These are phyloP conservation scores for Ormosia semicastrata DNA, from an alignment of 306 rosid genomes.

Conservation along the genomic window DNA sequence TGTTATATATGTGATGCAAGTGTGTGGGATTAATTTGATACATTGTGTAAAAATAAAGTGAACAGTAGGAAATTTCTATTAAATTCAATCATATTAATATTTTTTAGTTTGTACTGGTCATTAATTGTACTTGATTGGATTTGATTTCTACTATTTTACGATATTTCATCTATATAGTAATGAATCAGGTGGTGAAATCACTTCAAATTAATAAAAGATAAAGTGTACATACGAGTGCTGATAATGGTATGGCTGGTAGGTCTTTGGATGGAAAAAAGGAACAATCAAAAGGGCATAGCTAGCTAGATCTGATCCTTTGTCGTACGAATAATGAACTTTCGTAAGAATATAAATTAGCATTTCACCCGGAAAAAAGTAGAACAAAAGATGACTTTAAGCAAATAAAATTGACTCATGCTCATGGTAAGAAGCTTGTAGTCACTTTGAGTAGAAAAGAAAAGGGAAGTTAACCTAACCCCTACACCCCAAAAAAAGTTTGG, in stretches of 20 bases:
- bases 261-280: not conserved
- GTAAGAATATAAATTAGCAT: conserved; percentile 12
- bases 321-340: conserved; percentile 8
- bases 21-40: not conserved
- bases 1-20: not conserved
- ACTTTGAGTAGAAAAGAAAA: conserved; percentile 20
- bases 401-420: conserved; percentile 6
- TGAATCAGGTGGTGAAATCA: not conserved
- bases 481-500: not conserved
- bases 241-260: not conserved
- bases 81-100: not conserved
- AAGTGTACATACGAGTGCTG: not conserved
- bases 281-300: not conserved
- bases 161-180: not conserved
- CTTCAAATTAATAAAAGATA: not conserved
- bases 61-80: not conserved
- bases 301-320: not conserved
- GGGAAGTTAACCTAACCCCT: conserved; percentile 10
- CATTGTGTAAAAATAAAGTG: not conserved
- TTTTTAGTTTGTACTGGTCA: not conserved
- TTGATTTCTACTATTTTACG: not conserved
- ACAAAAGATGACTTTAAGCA: conserved; percentile 17
- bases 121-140: not conserved
- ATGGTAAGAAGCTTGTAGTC: not conserved
- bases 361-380: not conserved